Evolutionary conservation across 257 asterid genomes (phyloP).

Genomic region (Solanum commersonii): DNA sequence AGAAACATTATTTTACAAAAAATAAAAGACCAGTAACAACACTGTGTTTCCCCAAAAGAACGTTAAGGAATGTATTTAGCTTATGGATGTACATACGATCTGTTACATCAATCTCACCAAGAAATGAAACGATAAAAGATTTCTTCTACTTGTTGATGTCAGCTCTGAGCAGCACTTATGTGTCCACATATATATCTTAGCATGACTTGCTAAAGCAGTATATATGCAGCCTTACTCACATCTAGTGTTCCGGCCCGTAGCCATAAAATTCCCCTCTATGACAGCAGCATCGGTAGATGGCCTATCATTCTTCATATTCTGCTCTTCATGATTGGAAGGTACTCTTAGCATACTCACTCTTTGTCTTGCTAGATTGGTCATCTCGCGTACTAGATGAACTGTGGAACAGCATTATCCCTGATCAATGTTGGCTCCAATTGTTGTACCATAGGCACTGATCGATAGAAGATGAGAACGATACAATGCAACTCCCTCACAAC

Average conservation of each 20-base stretch:
- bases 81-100: background rate
- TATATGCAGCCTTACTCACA: no score
- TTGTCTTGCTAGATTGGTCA: background rate
- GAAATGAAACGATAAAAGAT: background rate
- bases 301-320: background rate
- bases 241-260: background rate
- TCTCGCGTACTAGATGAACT: no score
- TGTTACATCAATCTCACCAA: background rate
- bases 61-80: background rate
- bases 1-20: background rate
- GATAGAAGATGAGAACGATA: background rate
- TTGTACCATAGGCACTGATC: background rate
- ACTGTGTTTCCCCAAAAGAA: background rate
- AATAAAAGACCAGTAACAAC: background rate
- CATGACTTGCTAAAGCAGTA: no score
- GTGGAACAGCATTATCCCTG: background rate
- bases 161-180: background rate
- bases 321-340: background rate
- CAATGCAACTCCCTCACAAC: no score
- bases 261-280: background rate
- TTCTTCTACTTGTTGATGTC: background rate
- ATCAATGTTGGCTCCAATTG: background rate
- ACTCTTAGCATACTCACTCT: background rate
- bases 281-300: background rate
- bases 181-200: no score